Percentiles rank a stretch among this genome's conserved stretches.
phyloP scores from a whole-genome alignment of 2,329 filamentous ascomycete genomes.

The Scytalidium lignicola region DNA sequence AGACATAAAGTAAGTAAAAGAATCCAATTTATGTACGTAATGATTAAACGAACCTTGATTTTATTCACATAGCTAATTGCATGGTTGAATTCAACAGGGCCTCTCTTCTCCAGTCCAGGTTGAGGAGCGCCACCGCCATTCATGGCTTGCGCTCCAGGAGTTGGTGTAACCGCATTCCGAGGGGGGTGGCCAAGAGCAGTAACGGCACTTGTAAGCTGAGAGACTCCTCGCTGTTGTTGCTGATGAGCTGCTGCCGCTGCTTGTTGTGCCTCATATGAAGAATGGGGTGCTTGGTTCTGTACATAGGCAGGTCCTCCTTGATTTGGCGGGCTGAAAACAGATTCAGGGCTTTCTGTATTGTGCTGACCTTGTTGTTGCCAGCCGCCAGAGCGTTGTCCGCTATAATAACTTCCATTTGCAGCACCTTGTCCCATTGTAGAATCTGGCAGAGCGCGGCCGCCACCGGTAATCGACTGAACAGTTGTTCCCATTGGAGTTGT shows the following conservation, averaged over 20 bases:
- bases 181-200: constrained; percentile 34
- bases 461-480: constrained; percentile 71
- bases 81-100: constrained; percentile 97
- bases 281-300: constrained; percentile 32
- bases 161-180: constrained; percentile 54
- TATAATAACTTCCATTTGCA: constrained; percentile 34
- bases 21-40: constrained; percentile 1
- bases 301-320: constrained; percentile 44
- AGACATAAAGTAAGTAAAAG: background rate
- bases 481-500: constrained; percentile 98
- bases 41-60: constrained; percentile 69
- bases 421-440: constrained; percentile 17
- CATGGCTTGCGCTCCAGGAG: constrained; percentile 50
- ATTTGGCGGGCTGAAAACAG: constrained; percentile 53
- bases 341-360: constrained; percentile 58
- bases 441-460: constrained; percentile 39
- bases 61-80: constrained; percentile 99
- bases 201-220: constrained; percentile 60
- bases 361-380: constrained; percentile 54
- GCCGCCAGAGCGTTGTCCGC: constrained; percentile 32
- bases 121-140: constrained; percentile 58
- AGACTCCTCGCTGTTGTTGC: constrained; percentile 61
- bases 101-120: constrained; percentile 72
- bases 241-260: constrained; percentile 45
- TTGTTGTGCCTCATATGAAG: constrained; percentile 35